Evolutionary conservation across 352 stramenopile species (phyloP).

Genomic region (Thraustochytrium striatum): DNA sequence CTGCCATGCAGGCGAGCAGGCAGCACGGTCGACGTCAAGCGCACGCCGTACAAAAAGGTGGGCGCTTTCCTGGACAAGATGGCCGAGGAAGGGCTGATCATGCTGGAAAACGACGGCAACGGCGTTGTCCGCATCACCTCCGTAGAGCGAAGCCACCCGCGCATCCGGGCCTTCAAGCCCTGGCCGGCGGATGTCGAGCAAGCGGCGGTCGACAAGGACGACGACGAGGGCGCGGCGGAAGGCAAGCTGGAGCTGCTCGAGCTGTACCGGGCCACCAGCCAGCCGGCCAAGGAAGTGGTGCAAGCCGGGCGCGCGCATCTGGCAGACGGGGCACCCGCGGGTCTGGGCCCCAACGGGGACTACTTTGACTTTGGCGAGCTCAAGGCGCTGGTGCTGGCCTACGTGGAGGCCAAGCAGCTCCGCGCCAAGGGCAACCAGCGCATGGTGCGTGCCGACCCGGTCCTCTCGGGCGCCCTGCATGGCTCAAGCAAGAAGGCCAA

Average conservation of each 20-base stretch:
- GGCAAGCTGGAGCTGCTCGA: not conserved
- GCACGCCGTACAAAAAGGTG: conserved; percentile 8
- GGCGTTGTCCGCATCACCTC: not conserved
- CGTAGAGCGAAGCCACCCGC: not conserved
- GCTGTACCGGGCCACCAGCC: not conserved
- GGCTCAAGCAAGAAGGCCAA: conserved; percentile 10
- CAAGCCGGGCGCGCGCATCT: no score
- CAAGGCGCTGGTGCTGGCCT: no score
- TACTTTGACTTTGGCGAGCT: no score
- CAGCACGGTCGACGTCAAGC: conserved; percentile 2
- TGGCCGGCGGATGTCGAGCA: conserved; percentile 35
- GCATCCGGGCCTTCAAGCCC: conserved; percentile 7
- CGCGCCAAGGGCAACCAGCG: not conserved
- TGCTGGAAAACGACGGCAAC: conserved; percentile 4
- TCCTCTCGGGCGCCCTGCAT: not conserved
- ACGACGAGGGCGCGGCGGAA: not conserved
- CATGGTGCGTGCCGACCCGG: not conserved
- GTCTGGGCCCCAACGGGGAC: no score
- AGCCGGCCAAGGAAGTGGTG: not conserved
- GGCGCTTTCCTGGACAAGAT: conserved; percentile 21
- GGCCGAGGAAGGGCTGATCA: not conserved
- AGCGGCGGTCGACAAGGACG: not conserved
- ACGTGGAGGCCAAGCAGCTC: no score
- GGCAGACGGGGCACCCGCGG: no score
- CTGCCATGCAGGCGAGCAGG: not conserved